A percentile compares a stretch with the other conserved stretches of the same genome.
Conservation (phyloP, 2,329 filamentous ascomycete genomes). For the Verticillium alfalfae region DNA sequence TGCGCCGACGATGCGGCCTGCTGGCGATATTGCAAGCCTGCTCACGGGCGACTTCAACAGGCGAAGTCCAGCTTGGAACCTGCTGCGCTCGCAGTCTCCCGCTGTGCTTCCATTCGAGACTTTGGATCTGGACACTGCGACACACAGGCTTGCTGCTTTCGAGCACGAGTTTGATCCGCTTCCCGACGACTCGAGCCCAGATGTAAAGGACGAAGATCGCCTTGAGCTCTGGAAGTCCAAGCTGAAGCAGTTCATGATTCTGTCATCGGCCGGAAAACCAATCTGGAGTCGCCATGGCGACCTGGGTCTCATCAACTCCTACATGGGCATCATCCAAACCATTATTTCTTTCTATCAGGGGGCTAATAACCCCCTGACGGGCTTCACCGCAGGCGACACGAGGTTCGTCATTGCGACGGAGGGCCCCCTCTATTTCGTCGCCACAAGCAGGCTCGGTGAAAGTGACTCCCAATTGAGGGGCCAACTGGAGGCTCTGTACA, state of each 20-base stretch:
- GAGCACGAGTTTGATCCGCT: slow-evolving; percentile 73
- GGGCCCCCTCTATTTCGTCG: slow-evolving; percentile 86
- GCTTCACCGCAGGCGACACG: slow-evolving; percentile 81
- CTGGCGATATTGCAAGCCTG: slow-evolving; percentile 75
- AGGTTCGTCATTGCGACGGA: slow-evolving; percentile 82
- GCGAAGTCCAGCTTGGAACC: slow-evolving; percentile 63
- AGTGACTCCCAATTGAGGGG: slow-evolving; percentile 81
- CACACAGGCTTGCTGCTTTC: slow-evolving; percentile 61
- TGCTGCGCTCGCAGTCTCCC: slow-evolving; percentile 58
- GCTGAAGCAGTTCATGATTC: slow-evolving; percentile 92
- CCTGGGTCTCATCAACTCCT: slow-evolving; percentile 81
- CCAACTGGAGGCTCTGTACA: slow-evolving; percentile 91
- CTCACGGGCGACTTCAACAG: slow-evolving; percentile 65
- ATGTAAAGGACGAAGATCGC: slow-evolving; percentile 48
- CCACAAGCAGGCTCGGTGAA: slow-evolving; percentile 87
- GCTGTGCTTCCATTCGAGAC: slow-evolving; percentile 57
- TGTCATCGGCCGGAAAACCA: slow-evolving; percentile 93
- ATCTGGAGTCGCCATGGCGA: slow-evolving; percentile 96
- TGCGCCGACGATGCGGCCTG: slow-evolving; percentile 55
- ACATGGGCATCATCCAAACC: slow-evolving; percentile 92
- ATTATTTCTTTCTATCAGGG: slow-evolving; percentile 96
- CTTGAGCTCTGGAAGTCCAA: slow-evolving; percentile 82
- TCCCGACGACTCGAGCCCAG: slow-evolving; percentile 43
- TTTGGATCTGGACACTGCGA: slow-evolving; percentile 29
- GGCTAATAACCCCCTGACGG: slow-evolving; percentile 67